A percentile compares a stretch with the other conserved stretches of the same genome.
Conservation (phyloP, 331 rosid species). For the Acacia pycnantha region DNA sequence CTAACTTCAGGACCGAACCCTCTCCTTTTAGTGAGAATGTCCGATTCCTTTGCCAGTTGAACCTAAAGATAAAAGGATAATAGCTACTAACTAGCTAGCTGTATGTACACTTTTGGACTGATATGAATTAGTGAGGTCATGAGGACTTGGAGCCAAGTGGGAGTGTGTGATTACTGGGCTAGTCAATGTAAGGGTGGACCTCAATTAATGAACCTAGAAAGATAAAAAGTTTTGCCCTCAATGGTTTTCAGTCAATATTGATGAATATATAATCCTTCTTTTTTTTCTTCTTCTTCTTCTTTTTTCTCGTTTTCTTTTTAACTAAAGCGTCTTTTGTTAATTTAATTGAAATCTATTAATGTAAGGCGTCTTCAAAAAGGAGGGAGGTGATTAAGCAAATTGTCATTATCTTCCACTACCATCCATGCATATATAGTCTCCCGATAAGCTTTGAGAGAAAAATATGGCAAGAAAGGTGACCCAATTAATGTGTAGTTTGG, state of each 20-base stretch:
- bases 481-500: not conserved
- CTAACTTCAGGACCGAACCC: no score
- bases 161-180: not conserved
- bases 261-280: not conserved
- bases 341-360: not conserved
- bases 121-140: not conserved
- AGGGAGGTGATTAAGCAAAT: not conserved
- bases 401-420: not conserved
- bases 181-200: not conserved
- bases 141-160: not conserved
- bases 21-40: no score
- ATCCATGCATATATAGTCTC: not conserved
- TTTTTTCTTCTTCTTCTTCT: no score
- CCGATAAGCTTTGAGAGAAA: not conserved
- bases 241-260: not conserved
- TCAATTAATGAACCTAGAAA: not conserved
- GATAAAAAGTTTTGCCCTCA: not conserved
- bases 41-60: accelerated
- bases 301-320: no score
- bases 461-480: not conserved
- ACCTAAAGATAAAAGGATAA: no score
- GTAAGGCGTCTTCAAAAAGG: not conserved
- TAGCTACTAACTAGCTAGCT: no score
- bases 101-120: not conserved
- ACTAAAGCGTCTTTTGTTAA: no score